Evolutionary conservation across 345 rosid species (phyloP).

Genomic region (Hevea brasiliensis): DNA sequence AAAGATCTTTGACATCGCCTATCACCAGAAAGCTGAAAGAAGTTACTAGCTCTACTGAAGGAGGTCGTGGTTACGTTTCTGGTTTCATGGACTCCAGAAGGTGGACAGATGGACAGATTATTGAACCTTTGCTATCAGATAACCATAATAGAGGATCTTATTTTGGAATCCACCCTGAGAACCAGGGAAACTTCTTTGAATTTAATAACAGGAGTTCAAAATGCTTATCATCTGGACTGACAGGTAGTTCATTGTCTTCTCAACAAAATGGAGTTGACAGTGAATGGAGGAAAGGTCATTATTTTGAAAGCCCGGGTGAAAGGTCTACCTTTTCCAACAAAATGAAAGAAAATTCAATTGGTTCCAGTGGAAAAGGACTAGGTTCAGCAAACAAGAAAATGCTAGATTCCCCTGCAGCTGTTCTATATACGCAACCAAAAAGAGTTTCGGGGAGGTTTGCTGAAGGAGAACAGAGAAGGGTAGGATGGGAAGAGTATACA

Average conservation of each 20-base stretch:
- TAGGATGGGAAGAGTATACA: slow-evolving; percentile 26
- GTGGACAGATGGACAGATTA: not conserved
- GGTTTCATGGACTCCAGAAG: not conserved
- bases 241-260: slow-evolving; percentile 9
- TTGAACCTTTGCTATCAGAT: slow-evolving; percentile 2
- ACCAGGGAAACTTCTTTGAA: slow-evolving; percentile 21
- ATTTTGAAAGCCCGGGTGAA: slow-evolving; percentile 20
- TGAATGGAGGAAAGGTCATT: slow-evolving; percentile 25
- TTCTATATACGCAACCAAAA: slow-evolving; percentile 30
- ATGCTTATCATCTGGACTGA: not conserved
- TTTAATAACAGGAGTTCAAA: slow-evolving; percentile 14
- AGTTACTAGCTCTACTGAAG: not conserved
- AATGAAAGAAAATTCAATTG: slow-evolving; percentile 24
- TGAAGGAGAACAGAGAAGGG: slow-evolving; percentile 18
- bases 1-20: not conserved
- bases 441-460: slow-evolving; percentile 1
- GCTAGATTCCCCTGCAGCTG: slow-evolving; percentile 31
- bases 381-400: slow-evolving; percentile 1
- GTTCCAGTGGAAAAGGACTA: not conserved
- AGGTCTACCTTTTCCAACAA: slow-evolving; percentile 2
- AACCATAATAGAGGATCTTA: slow-evolving; percentile 1
- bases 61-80: not conserved
- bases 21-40: slow-evolving; percentile 14
- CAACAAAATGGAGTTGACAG: not conserved
- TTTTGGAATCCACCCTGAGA: not conserved